phyloP scores from a whole-genome alignment of 805 yeast species.

The Starmerella powellii region DNA sequence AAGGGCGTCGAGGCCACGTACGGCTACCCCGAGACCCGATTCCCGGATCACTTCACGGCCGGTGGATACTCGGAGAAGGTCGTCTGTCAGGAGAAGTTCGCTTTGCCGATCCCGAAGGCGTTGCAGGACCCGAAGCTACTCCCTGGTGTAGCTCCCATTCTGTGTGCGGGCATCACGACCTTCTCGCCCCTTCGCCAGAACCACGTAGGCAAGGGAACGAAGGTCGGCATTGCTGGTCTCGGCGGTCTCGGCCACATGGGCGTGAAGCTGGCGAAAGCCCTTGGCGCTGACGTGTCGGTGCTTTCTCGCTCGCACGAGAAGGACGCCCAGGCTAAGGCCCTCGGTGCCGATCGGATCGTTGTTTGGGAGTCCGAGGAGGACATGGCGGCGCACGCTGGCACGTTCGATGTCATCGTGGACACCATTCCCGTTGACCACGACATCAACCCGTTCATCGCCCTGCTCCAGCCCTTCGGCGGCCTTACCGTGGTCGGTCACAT shows the following conservation, averaged over 20 bases:
- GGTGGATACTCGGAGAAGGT: constrained; percentile 32
- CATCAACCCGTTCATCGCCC: constrained; percentile 36
- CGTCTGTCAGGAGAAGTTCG: constrained; percentile 46
- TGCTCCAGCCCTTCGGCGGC: constrained; percentile 46
- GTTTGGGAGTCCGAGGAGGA: constrained; percentile 37
- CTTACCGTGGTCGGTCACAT: constrained; percentile 61
- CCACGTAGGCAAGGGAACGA: constrained; percentile 39
- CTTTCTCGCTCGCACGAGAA: constrained; percentile 42
- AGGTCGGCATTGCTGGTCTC: constrained; percentile 49
- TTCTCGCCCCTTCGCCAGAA: constrained; percentile 48
- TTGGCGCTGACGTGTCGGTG: constrained; percentile 51
- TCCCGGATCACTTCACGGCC: constrained; percentile 49
- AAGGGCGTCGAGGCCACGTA: constrained; percentile 39
- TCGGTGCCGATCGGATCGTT: constrained; percentile 47
- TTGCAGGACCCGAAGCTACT: constrained; percentile 33
- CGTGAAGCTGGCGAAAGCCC: constrained; percentile 45
- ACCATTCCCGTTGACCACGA: constrained; percentile 41
- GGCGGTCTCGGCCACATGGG: constrained; percentile 61
- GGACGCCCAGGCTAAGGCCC: constrained; percentile 39
- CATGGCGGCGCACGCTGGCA: constrained; percentile 25
- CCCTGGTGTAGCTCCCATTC: constrained; percentile 53
- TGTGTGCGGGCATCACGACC: constrained; percentile 69
- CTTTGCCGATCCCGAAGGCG: constrained; percentile 49
- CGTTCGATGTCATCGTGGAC: constrained; percentile 44
- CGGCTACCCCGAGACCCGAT: constrained; percentile 30